A percentile compares a stretch with the other conserved stretches of the same genome.
phyloP scores from a whole-genome alignment of 2,329 filamentous ascomycete genomes.

The Botryotinia globosa region DNA sequence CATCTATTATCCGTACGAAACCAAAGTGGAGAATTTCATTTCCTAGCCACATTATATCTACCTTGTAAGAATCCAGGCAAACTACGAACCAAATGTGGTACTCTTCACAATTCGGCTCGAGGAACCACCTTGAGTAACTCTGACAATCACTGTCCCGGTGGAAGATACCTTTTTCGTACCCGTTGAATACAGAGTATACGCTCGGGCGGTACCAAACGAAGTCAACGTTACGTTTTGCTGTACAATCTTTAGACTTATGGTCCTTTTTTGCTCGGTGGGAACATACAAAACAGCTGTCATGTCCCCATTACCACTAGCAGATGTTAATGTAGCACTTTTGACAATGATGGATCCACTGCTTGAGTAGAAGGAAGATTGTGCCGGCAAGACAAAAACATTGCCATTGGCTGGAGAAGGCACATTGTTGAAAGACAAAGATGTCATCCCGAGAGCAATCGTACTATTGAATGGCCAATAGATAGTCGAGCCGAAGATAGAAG shows the following conservation, averaged over 20 bases:
- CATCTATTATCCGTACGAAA: neutral
- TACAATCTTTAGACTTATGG: neutral
- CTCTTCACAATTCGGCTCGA: neutral
- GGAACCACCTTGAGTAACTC: neutral
- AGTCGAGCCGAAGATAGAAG: neutral
- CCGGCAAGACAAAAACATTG: neutral
- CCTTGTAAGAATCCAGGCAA: neutral
- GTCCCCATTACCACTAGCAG: neutral
- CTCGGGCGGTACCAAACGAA: neutral
- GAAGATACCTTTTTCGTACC: neutral
- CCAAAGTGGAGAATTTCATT: neutral
- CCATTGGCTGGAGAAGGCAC: neutral
- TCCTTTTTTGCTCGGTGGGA: neutral
- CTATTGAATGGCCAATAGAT: neutral
- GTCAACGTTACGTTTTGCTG: neutral
- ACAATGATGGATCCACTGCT: neutral
- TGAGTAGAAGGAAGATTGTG: neutral
- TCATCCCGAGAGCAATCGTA: neutral
- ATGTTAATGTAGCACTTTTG: neutral
- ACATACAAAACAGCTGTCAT: neutral
- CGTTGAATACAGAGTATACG: neutral
- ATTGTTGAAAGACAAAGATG: neutral
- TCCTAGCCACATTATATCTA: neutral
- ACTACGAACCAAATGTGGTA: neutral
- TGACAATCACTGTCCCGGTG: neutral